A percentile compares a stretch with the other conserved stretches of the same genome.
Conservation (phyloP, 2,329 filamentous ascomycete species). For the Cytospora paraplurivora region DNA sequence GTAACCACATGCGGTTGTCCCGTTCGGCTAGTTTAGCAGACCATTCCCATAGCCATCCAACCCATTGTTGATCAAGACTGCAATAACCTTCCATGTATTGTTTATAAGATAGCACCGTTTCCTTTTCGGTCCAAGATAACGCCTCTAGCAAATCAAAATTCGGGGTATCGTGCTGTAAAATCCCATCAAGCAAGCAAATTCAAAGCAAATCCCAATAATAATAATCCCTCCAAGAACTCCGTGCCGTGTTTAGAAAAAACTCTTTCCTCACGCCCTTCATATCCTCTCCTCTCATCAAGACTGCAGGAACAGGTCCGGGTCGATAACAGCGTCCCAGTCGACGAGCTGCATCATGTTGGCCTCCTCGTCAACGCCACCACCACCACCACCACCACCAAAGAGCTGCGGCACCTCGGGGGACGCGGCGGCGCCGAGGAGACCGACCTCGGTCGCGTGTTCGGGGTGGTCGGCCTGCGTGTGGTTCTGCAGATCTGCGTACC, state of each 20-base stretch:
- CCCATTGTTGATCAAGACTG: not conserved
- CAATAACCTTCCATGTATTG: not conserved
- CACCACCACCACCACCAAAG: constrained; percentile 2
- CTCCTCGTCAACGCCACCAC: constrained; percentile 29
- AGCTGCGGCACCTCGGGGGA: constrained; percentile 20
- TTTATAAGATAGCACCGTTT: not conserved
- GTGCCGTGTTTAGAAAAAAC: not conserved
- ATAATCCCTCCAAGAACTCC: not conserved
- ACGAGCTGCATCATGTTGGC: constrained; percentile 35
- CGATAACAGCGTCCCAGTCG: constrained; percentile 28
- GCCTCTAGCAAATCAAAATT: not conserved
- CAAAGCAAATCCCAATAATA: too few relatives aligned
- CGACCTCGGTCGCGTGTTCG: constrained; percentile 7
- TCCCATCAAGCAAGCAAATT: not conserved
- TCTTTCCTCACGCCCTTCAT: too few relatives aligned
- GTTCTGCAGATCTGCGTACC: constrained; percentile 52
- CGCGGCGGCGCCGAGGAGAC: not conserved
- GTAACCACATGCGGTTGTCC: not conserved
- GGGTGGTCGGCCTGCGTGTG: constrained; percentile 45
- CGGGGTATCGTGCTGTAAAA: constrained; percentile 13
- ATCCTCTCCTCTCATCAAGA: not conserved
- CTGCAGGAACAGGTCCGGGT: constrained; percentile 20
- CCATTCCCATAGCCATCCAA: not conserved
- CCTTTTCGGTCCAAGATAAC: not conserved
- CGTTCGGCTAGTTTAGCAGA: not conserved